Evolutionary conservation across 495 filamentous ascomycete species (phyloP).

Genomic region (Hyaloscypha hepaticicola): DNA sequence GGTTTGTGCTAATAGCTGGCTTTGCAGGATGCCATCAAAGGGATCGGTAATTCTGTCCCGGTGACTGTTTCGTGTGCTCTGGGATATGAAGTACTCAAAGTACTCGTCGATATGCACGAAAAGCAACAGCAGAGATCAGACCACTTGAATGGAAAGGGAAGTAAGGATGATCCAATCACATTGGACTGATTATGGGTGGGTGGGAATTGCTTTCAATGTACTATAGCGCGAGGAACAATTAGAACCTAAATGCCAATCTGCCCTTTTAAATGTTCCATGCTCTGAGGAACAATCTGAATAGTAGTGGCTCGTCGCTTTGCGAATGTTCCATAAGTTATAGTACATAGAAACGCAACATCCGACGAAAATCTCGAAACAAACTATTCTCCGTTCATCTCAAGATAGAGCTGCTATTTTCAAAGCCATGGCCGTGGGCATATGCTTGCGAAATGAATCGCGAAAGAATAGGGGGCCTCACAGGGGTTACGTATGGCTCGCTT

Average conservation of each 20-base stretch:
- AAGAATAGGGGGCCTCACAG: background rate
- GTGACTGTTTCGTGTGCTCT: no score
- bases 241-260: no score
- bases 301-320: no score
- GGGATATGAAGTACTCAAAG: no score
- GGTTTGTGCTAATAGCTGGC: no score
- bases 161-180: background rate
- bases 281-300: no score
- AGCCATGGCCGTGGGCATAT: background rate
- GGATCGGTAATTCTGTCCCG: no score
- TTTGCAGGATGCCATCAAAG: no score
- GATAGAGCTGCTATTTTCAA: background rate
- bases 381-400: background rate
- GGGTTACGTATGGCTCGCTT: background rate
- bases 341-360: background rate
- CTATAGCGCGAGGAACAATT: no score
- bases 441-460: background rate
- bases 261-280: no score
- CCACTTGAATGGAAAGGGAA: background rate
- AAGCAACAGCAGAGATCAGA: background rate
- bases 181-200: background rate
- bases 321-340: background rate
- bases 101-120: no score
- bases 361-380: background rate
- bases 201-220: background rate